phyloP scores from a whole-genome alignment of 352 stramenopile genomes.

The Phytophthora crassamura region DNA sequence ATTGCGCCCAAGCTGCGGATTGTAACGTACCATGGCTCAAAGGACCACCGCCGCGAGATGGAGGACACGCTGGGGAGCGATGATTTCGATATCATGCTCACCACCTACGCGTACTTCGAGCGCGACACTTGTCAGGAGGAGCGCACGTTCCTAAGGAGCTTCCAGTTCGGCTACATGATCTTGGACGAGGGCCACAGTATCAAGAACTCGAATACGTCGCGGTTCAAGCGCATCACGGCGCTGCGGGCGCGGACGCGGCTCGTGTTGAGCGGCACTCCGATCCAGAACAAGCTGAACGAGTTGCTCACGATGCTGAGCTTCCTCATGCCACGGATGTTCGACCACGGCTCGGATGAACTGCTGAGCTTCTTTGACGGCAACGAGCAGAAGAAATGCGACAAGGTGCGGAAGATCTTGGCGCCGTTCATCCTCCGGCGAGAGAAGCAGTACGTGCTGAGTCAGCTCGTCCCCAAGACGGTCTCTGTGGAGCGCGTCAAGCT shows the following conservation, averaged over 20 bases:
- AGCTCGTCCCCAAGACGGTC: slow-evolving; percentile 90
- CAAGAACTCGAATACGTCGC: slow-evolving; percentile 91
- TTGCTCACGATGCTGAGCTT: slow-evolving; percentile 92
- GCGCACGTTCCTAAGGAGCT: slow-evolving; percentile 75
- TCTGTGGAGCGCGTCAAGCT: slow-evolving; percentile 88
- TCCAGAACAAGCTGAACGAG: slow-evolving; percentile 92
- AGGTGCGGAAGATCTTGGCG: slow-evolving; percentile 94
- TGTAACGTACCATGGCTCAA: slow-evolving; percentile 84
- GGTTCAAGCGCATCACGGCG: slow-evolving; percentile 90
- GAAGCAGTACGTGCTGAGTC: slow-evolving; percentile 95
- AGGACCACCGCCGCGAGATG: slow-evolving; percentile 65
- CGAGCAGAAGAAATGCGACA: slow-evolving; percentile 80
- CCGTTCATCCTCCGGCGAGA: slow-evolving; percentile 97
- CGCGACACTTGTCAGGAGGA: slow-evolving; percentile 87
- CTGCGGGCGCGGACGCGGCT: slow-evolving; percentile 77
- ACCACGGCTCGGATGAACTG: slow-evolving; percentile 82
- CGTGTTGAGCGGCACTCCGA: slow-evolving; percentile 88
- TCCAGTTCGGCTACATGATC: slow-evolving; percentile 92
- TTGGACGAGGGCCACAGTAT: slow-evolving; percentile 95
- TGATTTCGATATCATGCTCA: slow-evolving; percentile 89
- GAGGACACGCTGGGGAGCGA: slow-evolving; percentile 55
- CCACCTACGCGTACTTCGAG: slow-evolving; percentile 94
- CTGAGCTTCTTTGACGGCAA: slow-evolving; percentile 85
- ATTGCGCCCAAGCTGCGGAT: slow-evolving; percentile 93
- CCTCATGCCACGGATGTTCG: slow-evolving; percentile 92